Evolutionary conservation across 345 rosid species (phyloP).

Genomic region (Camelina sativa): DNA sequence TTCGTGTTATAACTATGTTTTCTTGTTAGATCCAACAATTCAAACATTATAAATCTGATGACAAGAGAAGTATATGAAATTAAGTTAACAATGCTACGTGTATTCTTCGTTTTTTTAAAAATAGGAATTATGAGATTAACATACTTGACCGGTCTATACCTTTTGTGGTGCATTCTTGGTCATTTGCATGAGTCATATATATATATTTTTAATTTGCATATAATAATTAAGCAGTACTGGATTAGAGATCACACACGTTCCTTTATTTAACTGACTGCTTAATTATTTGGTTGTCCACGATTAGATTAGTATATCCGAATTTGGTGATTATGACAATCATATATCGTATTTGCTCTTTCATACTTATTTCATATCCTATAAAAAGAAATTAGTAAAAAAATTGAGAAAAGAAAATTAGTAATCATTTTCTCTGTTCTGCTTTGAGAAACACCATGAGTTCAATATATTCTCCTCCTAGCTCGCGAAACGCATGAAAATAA

Average conservation of each 20-base stretch:
- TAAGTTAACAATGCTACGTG: slow-evolving; percentile 8
- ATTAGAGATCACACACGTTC: slow-evolving; percentile 1
- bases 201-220: not conserved
- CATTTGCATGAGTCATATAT: slow-evolving; percentile 29
- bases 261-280: slow-evolving; percentile 26
- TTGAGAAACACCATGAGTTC: slow-evolving; percentile 11
- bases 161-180: slow-evolving; percentile 16
- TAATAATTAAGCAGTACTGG: not conserved
- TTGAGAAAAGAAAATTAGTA: not conserved
- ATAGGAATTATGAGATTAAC: not conserved
- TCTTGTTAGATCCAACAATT: no score
- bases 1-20: no score
- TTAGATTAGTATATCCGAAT: slow-evolving; percentile 23
- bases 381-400: not conserved
- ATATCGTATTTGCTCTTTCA: slow-evolving; percentile 15
- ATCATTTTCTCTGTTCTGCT: not conserved
- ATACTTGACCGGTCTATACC: not conserved
- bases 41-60: not conserved
- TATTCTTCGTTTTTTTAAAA: not conserved
- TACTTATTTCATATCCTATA: slow-evolving; percentile 10
- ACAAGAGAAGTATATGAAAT: not conserved
- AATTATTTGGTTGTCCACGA: slow-evolving; percentile 32
- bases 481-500: not conserved
- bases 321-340: slow-evolving; percentile 34
- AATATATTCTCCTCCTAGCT: slow-evolving; percentile 1